Conservation (phyloP, 176 grass and related monocot species). For the Oryza meridionalis region DNA sequence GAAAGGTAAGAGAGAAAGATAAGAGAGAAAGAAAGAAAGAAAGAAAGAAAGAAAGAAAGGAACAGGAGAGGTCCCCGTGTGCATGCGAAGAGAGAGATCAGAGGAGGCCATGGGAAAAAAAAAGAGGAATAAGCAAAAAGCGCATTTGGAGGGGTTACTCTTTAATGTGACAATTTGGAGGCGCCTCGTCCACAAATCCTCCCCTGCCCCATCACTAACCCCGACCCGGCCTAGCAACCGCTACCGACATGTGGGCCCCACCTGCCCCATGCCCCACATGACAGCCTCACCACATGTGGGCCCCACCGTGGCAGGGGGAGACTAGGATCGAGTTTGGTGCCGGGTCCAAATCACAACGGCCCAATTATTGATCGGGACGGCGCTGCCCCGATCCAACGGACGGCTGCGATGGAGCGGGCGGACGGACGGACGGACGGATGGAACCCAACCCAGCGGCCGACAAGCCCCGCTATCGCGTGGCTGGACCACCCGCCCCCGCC, state of each 20-base stretch:
- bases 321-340: conserved; percentile 72
- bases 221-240: neutral
- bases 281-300: neutral
- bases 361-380: conserved; percentile 78
- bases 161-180: conserved; percentile 35
- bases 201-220: neutral
- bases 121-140: conserved; percentile 53
- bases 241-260: conserved; percentile 32
- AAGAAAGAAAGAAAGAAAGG: conserved; percentile 27
- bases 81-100: neutral
- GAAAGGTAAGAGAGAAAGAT: neutral
- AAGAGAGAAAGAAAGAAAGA: neutral
- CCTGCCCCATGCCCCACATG: neutral
- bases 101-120: conserved; percentile 22
- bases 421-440: neutral
- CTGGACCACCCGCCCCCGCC: conserved; percentile 50
- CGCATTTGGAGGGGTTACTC: conserved; percentile 41
- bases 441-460: conserved; percentile 43
- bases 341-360: conserved; percentile 67
- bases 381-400: conserved; percentile 15
- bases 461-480: conserved; percentile 45
- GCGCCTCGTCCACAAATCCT: neutral
- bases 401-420: no score
- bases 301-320: neutral
- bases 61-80: conserved; percentile 48